phyloP scores from a whole-genome alignment of 179 eudicot genomes.

The Drosera spatulata region DNA sequence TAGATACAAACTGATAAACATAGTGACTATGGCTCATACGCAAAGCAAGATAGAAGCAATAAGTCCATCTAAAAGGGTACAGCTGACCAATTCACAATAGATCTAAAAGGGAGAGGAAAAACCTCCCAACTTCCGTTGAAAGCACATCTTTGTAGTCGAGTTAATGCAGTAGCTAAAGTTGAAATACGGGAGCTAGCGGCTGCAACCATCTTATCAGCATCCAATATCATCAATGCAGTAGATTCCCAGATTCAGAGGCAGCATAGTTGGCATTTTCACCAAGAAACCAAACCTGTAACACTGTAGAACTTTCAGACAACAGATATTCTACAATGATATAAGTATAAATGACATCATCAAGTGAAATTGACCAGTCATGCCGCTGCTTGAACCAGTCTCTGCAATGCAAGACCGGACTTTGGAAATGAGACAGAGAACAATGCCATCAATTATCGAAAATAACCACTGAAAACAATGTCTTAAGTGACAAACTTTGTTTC shows the following conservation, averaged over 20 bases:
- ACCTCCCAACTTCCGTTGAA: slow-evolving; percentile 99
- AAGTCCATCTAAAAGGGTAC: no score
- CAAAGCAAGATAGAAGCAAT: no score
- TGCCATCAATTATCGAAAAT: slow-evolving; percentile 2
- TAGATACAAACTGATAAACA: no score
- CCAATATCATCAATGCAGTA: slow-evolving; percentile 98
- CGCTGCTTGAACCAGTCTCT: slow-evolving; percentile 97
- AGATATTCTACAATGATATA: neutral
- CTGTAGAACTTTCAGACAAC: slow-evolving; percentile 7
- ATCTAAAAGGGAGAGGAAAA: slow-evolving; percentile 4
- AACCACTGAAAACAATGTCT: neutral
- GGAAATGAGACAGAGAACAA: slow-evolving; percentile 84
- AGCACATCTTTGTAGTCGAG: slow-evolving; percentile 97
- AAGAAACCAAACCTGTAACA: slow-evolving; percentile 88
- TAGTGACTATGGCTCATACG: no score
- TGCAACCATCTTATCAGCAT: slow-evolving; percentile 99
- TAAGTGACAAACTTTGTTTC: neutral
- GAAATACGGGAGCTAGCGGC: slow-evolving; percentile 99
- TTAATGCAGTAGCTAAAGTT: slow-evolving; percentile 81
- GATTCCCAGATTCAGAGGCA: slow-evolving; percentile 99
- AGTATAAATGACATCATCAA: neutral
- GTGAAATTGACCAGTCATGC: slow-evolving; percentile 30
- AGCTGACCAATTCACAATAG: neutral
- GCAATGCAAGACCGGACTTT: slow-evolving; percentile 91
- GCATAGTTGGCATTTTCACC: slow-evolving; percentile 98